A percentile compares a stretch with the other conserved stretches of the same genome.
These are phyloP conservation scores for Niveomyces coronatus DNA, from an alignment of 2,329 filamentous ascomycete species.

Conservation along the genomic window DNA sequence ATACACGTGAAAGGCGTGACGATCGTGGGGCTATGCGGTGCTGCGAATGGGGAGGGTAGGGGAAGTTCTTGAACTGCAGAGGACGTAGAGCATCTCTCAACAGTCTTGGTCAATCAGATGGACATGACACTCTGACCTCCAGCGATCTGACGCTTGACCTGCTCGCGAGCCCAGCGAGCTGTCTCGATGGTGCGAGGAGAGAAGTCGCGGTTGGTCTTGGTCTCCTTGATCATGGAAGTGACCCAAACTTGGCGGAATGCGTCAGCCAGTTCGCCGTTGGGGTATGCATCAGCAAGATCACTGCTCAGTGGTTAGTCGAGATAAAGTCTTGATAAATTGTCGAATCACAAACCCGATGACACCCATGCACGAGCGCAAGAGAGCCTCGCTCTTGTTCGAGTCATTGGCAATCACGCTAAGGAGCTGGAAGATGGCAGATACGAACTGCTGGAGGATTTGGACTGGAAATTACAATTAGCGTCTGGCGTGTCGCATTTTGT, in stretches of 20 bases:
- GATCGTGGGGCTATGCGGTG: slow-evolving; percentile 22
- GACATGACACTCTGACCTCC: slow-evolving; percentile 42
- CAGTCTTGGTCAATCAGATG: slow-evolving; percentile 17
- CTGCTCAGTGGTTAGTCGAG: slow-evolving; percentile 39
- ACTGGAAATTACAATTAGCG: slow-evolving; percentile 37
- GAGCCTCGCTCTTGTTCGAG: slow-evolving; percentile 77
- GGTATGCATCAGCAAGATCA: slow-evolving; percentile 89
- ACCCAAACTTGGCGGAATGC: slow-evolving; percentile 90
- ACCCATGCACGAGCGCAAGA: slow-evolving; percentile 92
- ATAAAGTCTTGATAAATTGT: slow-evolving; percentile 6
- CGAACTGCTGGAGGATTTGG: slow-evolving; percentile 61
- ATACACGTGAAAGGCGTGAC: slow-evolving; percentile 28
- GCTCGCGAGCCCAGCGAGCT: slow-evolving; percentile 92
- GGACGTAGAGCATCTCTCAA: slow-evolving; percentile 3
- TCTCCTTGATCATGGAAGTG: slow-evolving; percentile 81
- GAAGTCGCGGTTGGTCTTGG: slow-evolving; percentile 81
- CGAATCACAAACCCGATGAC: slow-evolving; percentile 72
- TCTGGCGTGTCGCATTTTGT: not conserved
- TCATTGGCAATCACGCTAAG: slow-evolving; percentile 73
- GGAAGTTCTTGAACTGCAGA: slow-evolving; percentile 6
- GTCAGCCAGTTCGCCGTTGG: slow-evolving; percentile 72
- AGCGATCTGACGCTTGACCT: slow-evolving; percentile 82
- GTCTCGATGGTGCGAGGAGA: slow-evolving; percentile 79
- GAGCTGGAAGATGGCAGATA: slow-evolving; percentile 78
- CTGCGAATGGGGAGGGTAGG: slow-evolving; percentile 1